Base-by-base conservation (phyloP, 257 asterid species). In the Ocimum tenuiflorum region DNA sequence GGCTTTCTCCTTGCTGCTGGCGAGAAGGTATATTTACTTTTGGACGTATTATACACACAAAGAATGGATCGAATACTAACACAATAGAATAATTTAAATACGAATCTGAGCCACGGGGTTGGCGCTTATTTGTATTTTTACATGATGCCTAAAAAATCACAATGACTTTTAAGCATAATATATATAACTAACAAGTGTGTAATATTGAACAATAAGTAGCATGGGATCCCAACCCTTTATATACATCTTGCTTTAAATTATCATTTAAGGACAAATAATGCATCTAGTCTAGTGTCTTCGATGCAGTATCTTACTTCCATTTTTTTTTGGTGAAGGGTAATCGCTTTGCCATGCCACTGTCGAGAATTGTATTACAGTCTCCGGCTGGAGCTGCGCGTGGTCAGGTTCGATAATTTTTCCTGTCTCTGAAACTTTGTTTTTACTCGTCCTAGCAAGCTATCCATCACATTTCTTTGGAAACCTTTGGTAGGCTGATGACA, bases 341-440 rank as follows among this genome's bases (percentile, higher is more conserved):
- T 68, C 94, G 96, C 12, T 77, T 51, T 78, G 78, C 96, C 58
- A 86, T 88, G 96, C 99, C 97, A 23, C 81, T 81, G 38, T 75
- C 96, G 62, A 76, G 88, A 72, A 62, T 94, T 50, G 85, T 85
- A 51, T 57, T 94, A 58, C 80, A 80, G 69, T 79, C 97, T 63
- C 99, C 99, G 20, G 99, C 92, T 68, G 99, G 99, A 19, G 85
- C 94, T 75, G 99, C 96, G 20, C 91, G 94, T 47, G 99, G 99
- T 46, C 96, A 88, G 99, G 99, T 92, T 54, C 67, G 79, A 46
- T 71, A 24, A 19, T 11, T 36, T 12, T 9, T 55, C 60, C 68
- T 68, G 38, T 33, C 13, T 39, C 22, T 60, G 31, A 56, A 50
- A n/a, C 15, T 29, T 56, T 27, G 6, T 22, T 27, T n/a, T 57